Conservation (phyloP, 306 rosid species). For the Betula pendula region DNA sequence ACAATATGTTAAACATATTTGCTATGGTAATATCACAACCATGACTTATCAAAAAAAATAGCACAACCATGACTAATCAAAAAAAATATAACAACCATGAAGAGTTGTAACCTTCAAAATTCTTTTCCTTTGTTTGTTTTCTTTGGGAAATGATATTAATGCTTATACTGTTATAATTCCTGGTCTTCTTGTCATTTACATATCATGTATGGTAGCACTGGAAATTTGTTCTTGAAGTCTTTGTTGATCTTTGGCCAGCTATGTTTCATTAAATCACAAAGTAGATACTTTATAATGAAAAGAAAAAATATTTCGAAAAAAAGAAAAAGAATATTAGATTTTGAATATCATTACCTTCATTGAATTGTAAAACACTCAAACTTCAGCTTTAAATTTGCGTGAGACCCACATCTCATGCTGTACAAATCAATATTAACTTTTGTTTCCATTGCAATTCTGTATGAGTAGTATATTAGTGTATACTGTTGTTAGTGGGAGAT, state of each 20-base stretch:
- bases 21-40: background rate
- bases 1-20: too few species aligned
- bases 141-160: background rate
- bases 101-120: background rate
- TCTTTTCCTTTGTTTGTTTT: background rate
- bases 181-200: background rate
- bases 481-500: background rate
- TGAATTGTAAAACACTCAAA: background rate
- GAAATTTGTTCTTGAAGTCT: background rate
- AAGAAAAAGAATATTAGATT: background rate
- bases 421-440: background rate
- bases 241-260: background rate
- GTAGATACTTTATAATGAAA: background rate
- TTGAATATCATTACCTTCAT: background rate
- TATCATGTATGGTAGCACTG: background rate
- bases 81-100: background rate
- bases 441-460: slow-evolving; percentile 6
- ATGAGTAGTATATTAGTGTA: background rate
- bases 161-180: background rate
- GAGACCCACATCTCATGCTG: background rate
- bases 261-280: slow-evolving; percentile 2
- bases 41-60: too few species aligned
- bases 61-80: too few species aligned
- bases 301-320: background rate
- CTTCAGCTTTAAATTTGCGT: background rate